Percentiles rank a stretch among this genome's conserved stretches.
Evolutionary conservation across 179 eudicot species (phyloP).

Genomic region (Spergularia azorica): DNA sequence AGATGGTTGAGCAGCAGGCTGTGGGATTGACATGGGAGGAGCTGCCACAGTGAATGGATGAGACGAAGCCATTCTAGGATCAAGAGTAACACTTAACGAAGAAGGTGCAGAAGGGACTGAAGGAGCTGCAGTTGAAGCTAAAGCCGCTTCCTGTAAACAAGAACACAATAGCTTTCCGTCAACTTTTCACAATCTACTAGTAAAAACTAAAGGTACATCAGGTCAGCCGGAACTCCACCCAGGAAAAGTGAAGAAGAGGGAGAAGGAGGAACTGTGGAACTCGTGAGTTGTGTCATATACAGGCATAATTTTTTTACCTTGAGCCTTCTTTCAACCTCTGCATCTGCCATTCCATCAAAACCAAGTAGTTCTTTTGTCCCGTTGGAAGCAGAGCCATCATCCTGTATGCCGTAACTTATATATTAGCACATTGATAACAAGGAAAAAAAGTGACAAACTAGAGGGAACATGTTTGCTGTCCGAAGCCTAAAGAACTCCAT

Average conservation of each 20-base stretch:
- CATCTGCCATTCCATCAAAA: conserved; percentile 90
- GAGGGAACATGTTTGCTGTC: not conserved
- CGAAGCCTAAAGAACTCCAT: not conserved
- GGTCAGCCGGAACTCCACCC: not conserved
- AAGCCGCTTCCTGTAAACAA: conserved; percentile 66
- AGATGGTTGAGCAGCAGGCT: conserved; percentile 53
- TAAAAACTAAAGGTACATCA: too few species aligned
- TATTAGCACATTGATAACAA: conserved; percentile 11
- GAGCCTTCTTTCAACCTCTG: conserved; percentile 87
- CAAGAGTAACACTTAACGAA: conserved; percentile 31
- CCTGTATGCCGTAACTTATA: conserved; percentile 45
- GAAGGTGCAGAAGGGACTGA: conserved; percentile 45
- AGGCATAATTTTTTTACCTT: conserved; percentile 51
- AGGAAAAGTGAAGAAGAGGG: not conserved
- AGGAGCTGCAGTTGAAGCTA: conserved; percentile 54
- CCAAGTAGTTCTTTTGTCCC: conserved; percentile 60
- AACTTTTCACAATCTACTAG: not conserved
- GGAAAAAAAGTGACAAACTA: conserved; percentile 11
- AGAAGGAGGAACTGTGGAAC: not conserved
- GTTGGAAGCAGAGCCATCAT: conserved; percentile 59
- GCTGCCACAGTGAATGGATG: conserved; percentile 46
- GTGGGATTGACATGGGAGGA: conserved; percentile 53
- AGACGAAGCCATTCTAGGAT: conserved; percentile 59
- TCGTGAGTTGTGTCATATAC: not conserved
- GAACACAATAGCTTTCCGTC: not conserved